Evolutionary conservation across 352 stramenopile genomes (phyloP), one percentile per base, ranked within the genome.

Genomic region (Pythium volutum): DNA sequence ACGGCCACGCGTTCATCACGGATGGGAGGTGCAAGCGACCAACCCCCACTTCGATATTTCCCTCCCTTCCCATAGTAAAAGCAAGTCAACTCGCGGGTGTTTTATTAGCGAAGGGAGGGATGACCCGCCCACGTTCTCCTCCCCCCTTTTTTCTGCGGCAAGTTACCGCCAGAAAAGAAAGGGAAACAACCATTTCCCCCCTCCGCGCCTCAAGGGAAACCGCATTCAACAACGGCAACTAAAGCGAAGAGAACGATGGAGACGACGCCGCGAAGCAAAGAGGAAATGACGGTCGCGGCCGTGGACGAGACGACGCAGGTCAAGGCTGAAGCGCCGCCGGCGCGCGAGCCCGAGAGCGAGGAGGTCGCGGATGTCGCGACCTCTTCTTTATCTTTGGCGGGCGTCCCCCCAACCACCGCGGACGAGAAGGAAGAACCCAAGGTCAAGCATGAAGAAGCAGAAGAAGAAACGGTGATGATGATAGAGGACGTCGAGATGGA

Each of bases 71-170:
- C 42, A 69, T 69, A 69, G n/a, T 53, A 42, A 57, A 59, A 50
- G 9, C 49, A 64, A 64, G 62, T 69, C 33, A 64, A 26, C 16
- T 14, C 3, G 26, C 3, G 29, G 7, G 43, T n/a, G 29, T 58
- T 68, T 39, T 63, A 59, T 41, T 65, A 25, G 31, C 48, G 50
- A 27, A 16, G 22, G 49, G 55, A 50, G 54, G 45, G 43, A 29
- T 49, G 26, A 43, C 27, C n/a, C 48, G 14, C n/a, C 27, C 20
- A 8, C 22, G 16, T 29, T 20, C n/a, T 56, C 36, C 52, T 53
- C 48, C 62, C 61, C 62, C 62, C 31, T 68, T 68, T 63, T 68
- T 68, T 63, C 62, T 68, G 55, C 62, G 56, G 62, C 62, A 69
- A 69, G 62, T 69, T 69, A 34, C 62, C 62, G 54, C 43, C 26